Conservation (phyloP, 202 grass and related monocot species). For the Schoenoplectus triqueter region DNA sequence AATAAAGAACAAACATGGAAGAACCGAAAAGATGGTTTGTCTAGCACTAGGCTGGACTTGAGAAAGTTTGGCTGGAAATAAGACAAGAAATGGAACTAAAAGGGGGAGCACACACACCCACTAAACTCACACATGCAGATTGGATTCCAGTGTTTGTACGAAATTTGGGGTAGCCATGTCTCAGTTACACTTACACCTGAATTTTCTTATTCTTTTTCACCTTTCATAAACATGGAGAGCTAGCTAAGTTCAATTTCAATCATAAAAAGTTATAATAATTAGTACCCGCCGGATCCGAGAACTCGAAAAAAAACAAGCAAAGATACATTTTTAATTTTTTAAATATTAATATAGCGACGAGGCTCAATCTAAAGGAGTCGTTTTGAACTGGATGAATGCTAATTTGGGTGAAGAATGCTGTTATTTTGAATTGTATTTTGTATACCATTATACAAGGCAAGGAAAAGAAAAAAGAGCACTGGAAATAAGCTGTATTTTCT, state of each 20-base stretch:
- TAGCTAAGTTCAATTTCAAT: background rate
- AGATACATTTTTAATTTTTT: background rate
- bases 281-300: background rate
- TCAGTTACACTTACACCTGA: background rate
- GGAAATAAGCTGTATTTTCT: too few relatives aligned
- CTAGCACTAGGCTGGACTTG: background rate
- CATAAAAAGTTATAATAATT: background rate
- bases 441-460: too few relatives aligned
- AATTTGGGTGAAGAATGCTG: too few relatives aligned
- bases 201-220: background rate
- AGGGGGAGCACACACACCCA: slow-evolving; percentile 9
- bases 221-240: background rate
- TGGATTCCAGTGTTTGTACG: background rate
- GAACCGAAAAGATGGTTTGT: slow-evolving; percentile 11
- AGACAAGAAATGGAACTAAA: slow-evolving; percentile 23
- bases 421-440: too few relatives aligned
- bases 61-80: background rate
- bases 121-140: background rate
- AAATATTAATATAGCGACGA: too few relatives aligned
- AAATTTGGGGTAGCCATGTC: background rate
- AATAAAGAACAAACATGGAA: slow-evolving; percentile 23
- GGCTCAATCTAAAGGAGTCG: too few relatives aligned
- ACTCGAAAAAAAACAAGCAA: background rate
- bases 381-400: too few relatives aligned
- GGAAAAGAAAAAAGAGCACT: too few relatives aligned